These are phyloP conservation scores for Phytophthora tentaculata DNA, from an alignment of 352 stramenopile species.

Conservation along the genomic window DNA sequence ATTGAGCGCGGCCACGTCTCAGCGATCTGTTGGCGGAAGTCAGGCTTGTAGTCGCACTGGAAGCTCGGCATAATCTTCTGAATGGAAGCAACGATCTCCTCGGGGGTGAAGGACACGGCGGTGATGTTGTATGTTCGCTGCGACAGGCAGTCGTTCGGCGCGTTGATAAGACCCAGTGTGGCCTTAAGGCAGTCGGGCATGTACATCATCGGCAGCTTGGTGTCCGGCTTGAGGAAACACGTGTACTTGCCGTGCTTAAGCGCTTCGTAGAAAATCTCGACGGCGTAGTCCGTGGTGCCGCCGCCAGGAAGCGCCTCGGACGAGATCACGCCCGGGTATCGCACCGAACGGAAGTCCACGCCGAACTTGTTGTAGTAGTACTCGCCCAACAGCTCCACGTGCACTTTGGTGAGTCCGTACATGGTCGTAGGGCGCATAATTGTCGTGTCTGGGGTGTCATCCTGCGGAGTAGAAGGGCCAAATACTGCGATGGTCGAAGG, in stretches of 20 bases:
- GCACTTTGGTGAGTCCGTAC: conserved; percentile 94
- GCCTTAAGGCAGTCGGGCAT: conserved; percentile 93
- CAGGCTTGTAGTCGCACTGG: conserved; percentile 86
- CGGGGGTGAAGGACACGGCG: conserved; percentile 90
- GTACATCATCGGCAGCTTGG: conserved; percentile 94
- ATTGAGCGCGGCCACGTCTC: conserved; percentile 91
- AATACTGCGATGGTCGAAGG: conserved; percentile 93
- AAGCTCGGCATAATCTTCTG: conserved; percentile 89
- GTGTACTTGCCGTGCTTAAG: conserved; percentile 89
- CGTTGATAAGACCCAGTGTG: conserved; percentile 84
- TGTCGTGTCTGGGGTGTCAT: conserved; percentile 87
- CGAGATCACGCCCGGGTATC: conserved; percentile 92
- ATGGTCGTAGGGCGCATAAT: conserved; percentile 94
- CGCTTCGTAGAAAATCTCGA: conserved; percentile 94
- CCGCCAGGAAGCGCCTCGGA: conserved; percentile 86
- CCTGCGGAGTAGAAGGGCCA: conserved; percentile 84
- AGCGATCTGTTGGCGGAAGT: conserved; percentile 92
- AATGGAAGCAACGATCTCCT: conserved; percentile 86
- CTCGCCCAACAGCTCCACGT: conserved; percentile 90
- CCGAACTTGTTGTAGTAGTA: conserved; percentile 94
- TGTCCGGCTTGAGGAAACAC: conserved; percentile 84
- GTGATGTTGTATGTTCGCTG: conserved; percentile 93
- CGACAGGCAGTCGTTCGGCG: conserved; percentile 66
- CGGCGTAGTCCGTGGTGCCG: conserved; percentile 91
- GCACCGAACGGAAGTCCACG: conserved; percentile 92